Base-by-base conservation (phyloP, 495 filamentous ascomycete genomes). In the Chaetomium cochliodes region DNA sequence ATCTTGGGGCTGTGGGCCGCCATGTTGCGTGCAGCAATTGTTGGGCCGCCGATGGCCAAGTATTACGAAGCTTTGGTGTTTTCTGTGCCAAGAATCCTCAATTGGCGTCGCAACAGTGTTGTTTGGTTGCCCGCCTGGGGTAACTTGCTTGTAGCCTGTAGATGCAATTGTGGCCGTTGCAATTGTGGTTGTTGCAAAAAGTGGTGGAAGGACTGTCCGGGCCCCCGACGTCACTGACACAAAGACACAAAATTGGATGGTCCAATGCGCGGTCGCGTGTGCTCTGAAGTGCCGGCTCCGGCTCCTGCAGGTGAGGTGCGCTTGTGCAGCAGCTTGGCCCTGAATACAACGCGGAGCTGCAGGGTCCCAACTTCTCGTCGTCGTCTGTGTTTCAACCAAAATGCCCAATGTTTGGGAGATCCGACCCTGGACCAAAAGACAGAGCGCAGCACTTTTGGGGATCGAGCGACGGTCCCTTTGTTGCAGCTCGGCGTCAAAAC, bases 1-100 rank as follows among this genome's bases (percentile, higher is more conserved):
- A 74, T 65, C 65, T 72, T 72, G 57, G 75, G 73, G 65, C 73
- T 63, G 58, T 74, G 68, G 69, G 77, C 66, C 63, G 73, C 74
- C 78, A 80, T 79, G 68, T 12, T 53, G 55, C 4, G 12, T 28
- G 42, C 23, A 47, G 53, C 62, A 20, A 41, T 47, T 37, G 44
- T 20, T 2, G 44, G 46, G 30, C 46, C 62, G 47, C 44, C 44
- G 55, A 13, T 37, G 25, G 52, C 13, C 42, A n/a, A 49, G n/a
- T 16, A 56, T 3, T 3, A 33, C 25, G 6, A 9, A 18, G 23
- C 4, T 46, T 41, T 37, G 9, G n/a, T 49, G 18, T 47, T 15
- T 47, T 44, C 37, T 11, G 37, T 2, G 33, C 33, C 9, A 33
- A 33, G 3, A 11, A 25, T 22, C 11, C 49, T 0, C 26, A 51